phyloP scores from a whole-genome alignment of 495 filamentous ascomycete species.

The Penicillium ochrochloron region DNA sequence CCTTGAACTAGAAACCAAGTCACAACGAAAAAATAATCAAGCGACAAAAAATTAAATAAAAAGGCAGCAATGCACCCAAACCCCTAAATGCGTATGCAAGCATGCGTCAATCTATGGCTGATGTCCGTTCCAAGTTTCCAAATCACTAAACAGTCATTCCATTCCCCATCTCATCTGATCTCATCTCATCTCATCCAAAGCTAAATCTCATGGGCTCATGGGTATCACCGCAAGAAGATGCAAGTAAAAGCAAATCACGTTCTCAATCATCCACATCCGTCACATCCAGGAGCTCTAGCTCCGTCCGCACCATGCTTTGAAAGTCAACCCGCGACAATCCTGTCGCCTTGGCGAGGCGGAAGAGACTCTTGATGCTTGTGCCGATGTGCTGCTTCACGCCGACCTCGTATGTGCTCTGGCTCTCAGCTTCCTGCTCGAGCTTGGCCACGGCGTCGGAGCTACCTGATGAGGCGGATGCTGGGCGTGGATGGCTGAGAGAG shows the following conservation, averaged over 20 bases:
- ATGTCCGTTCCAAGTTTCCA: background rate
- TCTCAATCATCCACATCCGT: conserved; percentile 65
- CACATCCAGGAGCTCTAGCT: conserved; percentile 76
- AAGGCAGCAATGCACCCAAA: conserved; percentile 4
- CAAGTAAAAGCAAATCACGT: conserved; percentile 19
- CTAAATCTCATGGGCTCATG: conserved; percentile 23
- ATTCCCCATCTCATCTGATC: background rate
- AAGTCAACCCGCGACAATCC: conserved; percentile 88
- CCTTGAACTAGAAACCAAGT: background rate
- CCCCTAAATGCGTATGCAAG: conserved; percentile 16
- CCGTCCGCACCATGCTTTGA: conserved; percentile 75
- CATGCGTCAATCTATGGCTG: conserved; percentile 20
- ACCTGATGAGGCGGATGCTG: conserved; percentile 56
- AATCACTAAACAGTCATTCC: conserved; percentile 16
- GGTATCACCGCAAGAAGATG: conserved; percentile 30
- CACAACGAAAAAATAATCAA: background rate
- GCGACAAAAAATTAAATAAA: background rate
- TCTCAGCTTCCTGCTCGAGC: conserved; percentile 67
- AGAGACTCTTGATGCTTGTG: conserved; percentile 86
- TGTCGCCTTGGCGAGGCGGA: conserved; percentile 73
- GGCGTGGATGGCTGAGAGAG: conserved; percentile 48
- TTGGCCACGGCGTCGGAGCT: conserved; percentile 65
- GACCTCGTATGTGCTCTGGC: conserved; percentile 69
- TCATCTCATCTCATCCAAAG: conserved; percentile 16
- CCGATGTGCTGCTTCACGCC: conserved; percentile 89